phyloP scores from a whole-genome alignment of 73 alveolate species.

The Paraurostyla sp. region DNA sequence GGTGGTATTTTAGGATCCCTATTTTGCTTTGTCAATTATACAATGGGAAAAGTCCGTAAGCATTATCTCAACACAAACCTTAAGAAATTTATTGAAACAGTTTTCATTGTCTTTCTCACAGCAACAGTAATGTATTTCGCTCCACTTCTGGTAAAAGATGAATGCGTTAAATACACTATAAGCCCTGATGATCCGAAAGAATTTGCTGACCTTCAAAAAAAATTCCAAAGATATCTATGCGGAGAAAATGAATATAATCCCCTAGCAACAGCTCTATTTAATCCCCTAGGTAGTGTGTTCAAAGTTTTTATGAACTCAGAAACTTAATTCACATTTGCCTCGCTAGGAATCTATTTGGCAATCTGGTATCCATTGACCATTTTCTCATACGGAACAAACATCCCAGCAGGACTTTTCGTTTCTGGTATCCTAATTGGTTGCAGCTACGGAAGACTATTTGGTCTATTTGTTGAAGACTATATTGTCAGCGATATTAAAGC shows the following conservation, averaged over 20 bases:
- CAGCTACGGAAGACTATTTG: constrained; percentile 58
- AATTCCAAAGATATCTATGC: constrained; percentile 48
- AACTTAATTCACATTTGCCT: neutral
- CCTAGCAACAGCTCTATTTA: constrained; percentile 60
- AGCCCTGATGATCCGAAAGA: neutral
- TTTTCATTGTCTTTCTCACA: constrained; percentile 17
- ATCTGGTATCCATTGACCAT: constrained; percentile 63
- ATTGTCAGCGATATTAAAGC: constrained; percentile 41
- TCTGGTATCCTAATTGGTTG: constrained; percentile 76
- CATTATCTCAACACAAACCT: neutral
- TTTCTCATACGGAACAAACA: constrained; percentile 71
- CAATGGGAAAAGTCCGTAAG: constrained; percentile 44
- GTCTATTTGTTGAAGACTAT: neutral
- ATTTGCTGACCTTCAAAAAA: neutral
- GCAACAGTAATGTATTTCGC: constrained; percentile 51
- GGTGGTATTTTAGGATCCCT: constrained; percentile 66
- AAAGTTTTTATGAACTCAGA: constrained; percentile 18
- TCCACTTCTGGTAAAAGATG: constrained; percentile 23
- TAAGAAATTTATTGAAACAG: constrained; percentile 27
- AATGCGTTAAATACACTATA: neutral
- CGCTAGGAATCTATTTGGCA: constrained; percentile 16
- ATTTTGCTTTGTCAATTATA: constrained; percentile 35
- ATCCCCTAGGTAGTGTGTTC: constrained; percentile 61
- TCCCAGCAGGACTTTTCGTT: constrained; percentile 87
- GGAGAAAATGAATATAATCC: constrained; percentile 54